These are phyloP conservation scores for Moricandia arvensis DNA, from an alignment of 345 rosid species.

Conservation along the genomic window DNA sequence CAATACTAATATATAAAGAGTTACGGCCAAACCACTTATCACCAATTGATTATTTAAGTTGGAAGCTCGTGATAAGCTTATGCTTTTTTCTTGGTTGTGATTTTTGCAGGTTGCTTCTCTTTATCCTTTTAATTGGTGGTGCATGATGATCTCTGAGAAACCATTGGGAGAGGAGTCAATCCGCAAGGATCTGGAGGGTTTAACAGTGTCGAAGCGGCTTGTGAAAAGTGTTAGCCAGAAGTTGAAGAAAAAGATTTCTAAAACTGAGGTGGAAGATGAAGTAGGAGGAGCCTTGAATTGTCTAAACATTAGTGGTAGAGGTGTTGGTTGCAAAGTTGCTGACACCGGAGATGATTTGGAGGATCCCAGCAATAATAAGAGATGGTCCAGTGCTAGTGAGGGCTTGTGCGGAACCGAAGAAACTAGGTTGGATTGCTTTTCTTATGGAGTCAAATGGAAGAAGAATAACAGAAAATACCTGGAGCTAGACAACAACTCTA, in stretches of 20 bases:
- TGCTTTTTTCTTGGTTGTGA: neutral
- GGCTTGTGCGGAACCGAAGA: conserved; percentile 72
- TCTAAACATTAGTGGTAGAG: conserved; percentile 67
- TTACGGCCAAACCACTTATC: too few species aligned
- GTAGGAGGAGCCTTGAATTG: conserved; percentile 61
- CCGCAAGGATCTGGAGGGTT: conserved; percentile 60
- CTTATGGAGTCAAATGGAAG: conserved; percentile 83
- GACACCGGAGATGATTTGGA: conserved; percentile 77
- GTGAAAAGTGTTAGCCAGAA: conserved; percentile 77
- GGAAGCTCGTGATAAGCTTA: neutral
- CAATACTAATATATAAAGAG: too few species aligned
- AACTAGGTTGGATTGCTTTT: conserved; percentile 77
- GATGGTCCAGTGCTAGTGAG: conserved; percentile 81
- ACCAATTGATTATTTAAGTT: too few species aligned
- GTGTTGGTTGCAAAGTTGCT: conserved; percentile 96
- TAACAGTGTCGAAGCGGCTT: conserved; percentile 72
- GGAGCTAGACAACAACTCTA: conserved; percentile 33
- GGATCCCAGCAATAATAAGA: conserved; percentile 59
- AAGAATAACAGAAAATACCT: conserved; percentile 53
- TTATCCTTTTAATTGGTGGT: too few species aligned
- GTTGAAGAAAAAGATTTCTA: conserved; percentile 54
- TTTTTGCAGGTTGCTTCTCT: neutral
- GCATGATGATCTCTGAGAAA: conserved; percentile 51
- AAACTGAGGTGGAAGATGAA: conserved; percentile 56
- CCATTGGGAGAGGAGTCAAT: conserved; percentile 54